A percentile compares a stretch with the other conserved stretches of the same genome.
phyloP scores from a whole-genome alignment of 1,284 basidiomycete genomes.

The Cystobasidium slooffiae region DNA sequence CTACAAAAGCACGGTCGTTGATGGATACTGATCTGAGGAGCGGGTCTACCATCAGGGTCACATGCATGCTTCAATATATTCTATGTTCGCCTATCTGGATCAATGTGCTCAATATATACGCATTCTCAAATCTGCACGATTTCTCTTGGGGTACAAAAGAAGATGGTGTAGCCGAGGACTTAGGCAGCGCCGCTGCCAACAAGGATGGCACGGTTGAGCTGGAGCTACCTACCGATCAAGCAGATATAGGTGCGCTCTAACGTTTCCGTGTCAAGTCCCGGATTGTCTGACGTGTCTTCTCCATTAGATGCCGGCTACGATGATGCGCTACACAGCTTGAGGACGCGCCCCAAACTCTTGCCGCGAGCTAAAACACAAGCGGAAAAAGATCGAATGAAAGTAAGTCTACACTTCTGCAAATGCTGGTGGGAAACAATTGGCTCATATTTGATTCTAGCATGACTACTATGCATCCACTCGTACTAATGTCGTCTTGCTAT shows the following conservation, averaged over 20 bases:
- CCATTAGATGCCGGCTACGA: slow-evolving; percentile 74
- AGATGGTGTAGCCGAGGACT: slow-evolving; percentile 53
- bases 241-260: slow-evolving; percentile 67
- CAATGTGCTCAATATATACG: slow-evolving; percentile 68
- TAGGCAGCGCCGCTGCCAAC: slow-evolving; percentile 62
- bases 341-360: slow-evolving; percentile 63
- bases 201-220: slow-evolving; percentile 85
- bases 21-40: slow-evolving; percentile 43
- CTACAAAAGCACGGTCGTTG: not conserved
- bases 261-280: not conserved
- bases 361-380: slow-evolving; percentile 54
- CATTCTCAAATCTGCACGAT: slow-evolving; percentile 73
- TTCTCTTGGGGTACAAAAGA: slow-evolving; percentile 61
- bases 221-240: slow-evolving; percentile 80
- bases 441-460: slow-evolving; percentile 64
- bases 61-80: slow-evolving; percentile 86
- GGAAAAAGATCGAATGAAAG: slow-evolving; percentile 52
- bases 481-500: slow-evolving; percentile 85
- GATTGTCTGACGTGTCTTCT: not conserved
- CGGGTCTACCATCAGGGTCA: slow-evolving; percentile 68
- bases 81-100: slow-evolving; percentile 86
- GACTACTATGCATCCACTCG: slow-evolving; percentile 63
- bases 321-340: slow-evolving; percentile 80
- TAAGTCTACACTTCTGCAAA: slow-evolving; percentile 61
- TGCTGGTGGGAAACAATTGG: slow-evolving; percentile 65